These are phyloP conservation scores for Neolecta irregularis DNA, from an alignment of 1,139 yeast genomes.

Conservation along the genomic window DNA sequence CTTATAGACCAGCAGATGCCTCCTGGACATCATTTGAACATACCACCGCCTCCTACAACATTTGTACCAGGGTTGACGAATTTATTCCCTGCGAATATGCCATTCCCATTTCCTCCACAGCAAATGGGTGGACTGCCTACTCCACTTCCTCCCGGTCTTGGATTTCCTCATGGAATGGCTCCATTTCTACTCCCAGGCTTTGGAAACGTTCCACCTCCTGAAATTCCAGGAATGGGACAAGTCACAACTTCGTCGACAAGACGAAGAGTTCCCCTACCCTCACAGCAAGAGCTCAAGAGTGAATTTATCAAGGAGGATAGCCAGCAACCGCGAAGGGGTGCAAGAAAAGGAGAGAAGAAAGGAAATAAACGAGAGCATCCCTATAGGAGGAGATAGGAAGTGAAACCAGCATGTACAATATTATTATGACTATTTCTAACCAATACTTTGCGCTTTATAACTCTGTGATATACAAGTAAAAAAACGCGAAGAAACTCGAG, in stretches of 20 bases:
- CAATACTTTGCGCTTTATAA: background rate
- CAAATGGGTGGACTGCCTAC: background rate
- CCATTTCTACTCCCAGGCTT: background rate
- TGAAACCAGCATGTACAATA: too few species aligned
- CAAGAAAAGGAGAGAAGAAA: too few species aligned
- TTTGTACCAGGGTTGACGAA: constrained; percentile 3
- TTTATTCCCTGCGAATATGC: too few species aligned
- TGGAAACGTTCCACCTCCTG: background rate
- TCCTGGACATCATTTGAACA: background rate
- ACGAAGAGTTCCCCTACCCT: too few species aligned
- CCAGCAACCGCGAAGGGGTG: too few species aligned
- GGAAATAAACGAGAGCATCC: too few species aligned
- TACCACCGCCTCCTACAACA: background rate
- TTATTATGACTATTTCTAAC: too few species aligned
- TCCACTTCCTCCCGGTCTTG: constrained; percentile 4
- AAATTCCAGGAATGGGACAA: background rate
- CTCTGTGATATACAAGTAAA: constrained; percentile 55
- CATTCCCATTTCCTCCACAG: too few species aligned
- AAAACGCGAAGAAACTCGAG: constrained; percentile 75
- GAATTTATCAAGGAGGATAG: too few species aligned
- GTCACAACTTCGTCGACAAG: too few species aligned
- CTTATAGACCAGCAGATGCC: constrained; percentile 9
- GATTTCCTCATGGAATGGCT: constrained; percentile 1
- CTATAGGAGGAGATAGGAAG: too few species aligned
- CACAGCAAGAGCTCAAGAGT: too few species aligned